Base-by-base conservation (phyloP, 805 yeast genomes). In the Wickerhamiella australiensis region DNA sequence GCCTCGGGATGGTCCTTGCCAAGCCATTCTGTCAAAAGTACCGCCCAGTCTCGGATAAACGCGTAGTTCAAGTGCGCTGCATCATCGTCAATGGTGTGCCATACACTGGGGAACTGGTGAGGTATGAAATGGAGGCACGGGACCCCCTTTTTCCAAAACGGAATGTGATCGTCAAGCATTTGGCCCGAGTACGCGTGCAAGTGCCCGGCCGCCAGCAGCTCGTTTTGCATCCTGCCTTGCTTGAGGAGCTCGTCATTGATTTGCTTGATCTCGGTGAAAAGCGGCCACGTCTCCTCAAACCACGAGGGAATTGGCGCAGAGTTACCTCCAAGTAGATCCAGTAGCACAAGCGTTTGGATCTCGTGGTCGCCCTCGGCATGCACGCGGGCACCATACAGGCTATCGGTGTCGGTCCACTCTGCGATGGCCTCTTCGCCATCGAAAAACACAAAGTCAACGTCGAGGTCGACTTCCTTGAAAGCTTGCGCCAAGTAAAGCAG, bases 351-450 rank as follows among this genome's bases (percentile, higher is more conserved):
- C 7, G 64, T 53, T 2, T 59, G 53, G 8, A 72, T 37, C 5
- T 57, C 55, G 74, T 74, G 71, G 26, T 55, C 49, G 12, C 29
- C 23, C 1, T 57, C 54, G 6, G 78, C 79, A 26, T 76, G 58
- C 50, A 73, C 74, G 15, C 71, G 67, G 0, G 82, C 71, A 0
- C 82, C 82, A 56, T 78, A 77, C 1, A 76, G 63, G 1, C 80
- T 76, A 53, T 77, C 82, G 0, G 62, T 57, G 6, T 63, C 66
- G 1, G 71, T 57, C 82, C 82, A 77, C n/a, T 64, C 56, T 2
- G 62, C 63, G n/a, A 76, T 52, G 0, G 82, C 80, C 56, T 78
- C 82, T 57, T 77, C 82, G 3, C 82, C 82, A 54, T 77, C 82
- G 48, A 76, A 75, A 54, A 77, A 77, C 0, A 77, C 62, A 6